phyloP scores from a whole-genome alignment of 2,329 filamentous ascomycete species.

The Rugonectria rugulosa region DNA sequence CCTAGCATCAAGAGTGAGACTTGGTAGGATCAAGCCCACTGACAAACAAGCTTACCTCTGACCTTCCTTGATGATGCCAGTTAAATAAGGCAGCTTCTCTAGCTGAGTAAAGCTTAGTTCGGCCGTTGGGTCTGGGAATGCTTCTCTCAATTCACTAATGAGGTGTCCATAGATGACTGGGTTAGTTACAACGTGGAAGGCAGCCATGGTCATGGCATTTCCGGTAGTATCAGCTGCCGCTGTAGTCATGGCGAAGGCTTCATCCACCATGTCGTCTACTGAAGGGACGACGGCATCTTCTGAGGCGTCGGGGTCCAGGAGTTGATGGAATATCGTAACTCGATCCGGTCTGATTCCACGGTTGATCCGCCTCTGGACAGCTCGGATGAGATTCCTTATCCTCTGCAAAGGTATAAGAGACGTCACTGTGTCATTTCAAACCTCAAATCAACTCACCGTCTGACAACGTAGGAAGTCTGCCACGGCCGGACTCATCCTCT shows the following conservation, averaged over 20 bases:
- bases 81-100: slow-evolving; percentile 15
- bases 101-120: slow-evolving; percentile 4
- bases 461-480: slow-evolving; percentile 11
- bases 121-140: slow-evolving; percentile 8
- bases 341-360: slow-evolving; percentile 11
- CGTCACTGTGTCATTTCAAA: neutral
- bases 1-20: neutral
- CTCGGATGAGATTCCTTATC: slow-evolving; percentile 10
- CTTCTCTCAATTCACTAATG: slow-evolving; percentile 10
- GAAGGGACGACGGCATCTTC: slow-evolving; percentile 7
- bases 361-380: slow-evolving; percentile 12
- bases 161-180: slow-evolving; percentile 7
- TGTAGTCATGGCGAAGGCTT: slow-evolving; percentile 16
- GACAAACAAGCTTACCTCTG: slow-evolving; percentile 5
- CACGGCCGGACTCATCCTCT: slow-evolving; percentile 11
- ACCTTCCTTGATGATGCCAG: slow-evolving; percentile 15
- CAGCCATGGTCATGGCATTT: slow-evolving; percentile 17
- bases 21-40: neutral
- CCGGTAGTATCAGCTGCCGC: slow-evolving; percentile 15
- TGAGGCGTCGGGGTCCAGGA: slow-evolving; percentile 12
- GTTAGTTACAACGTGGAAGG: slow-evolving; percentile 16
- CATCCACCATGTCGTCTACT: slow-evolving; percentile 3
- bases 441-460: neutral
- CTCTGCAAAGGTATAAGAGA: neutral
- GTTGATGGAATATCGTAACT: slow-evolving; percentile 15